Evolutionary conservation across 805 yeast genomes (phyloP), one percentile per base, ranked within the genome.

Genomic region (Scheffersomyces lignosus): DNA sequence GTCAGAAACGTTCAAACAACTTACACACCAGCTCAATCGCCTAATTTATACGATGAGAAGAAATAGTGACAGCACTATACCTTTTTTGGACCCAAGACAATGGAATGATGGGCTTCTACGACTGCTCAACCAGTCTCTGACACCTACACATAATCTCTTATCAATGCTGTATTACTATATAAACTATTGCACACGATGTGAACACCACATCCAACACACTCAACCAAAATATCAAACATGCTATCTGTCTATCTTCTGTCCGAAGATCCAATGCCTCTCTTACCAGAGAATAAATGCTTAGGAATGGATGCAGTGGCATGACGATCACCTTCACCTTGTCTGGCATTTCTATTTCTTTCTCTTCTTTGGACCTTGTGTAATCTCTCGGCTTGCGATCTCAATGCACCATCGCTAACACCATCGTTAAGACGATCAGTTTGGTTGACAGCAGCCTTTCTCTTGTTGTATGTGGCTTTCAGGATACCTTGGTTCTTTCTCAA

Each of bases 281-380:
- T 93, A 70, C 99, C 99, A 54, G 88, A 71, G 73, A 84, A 86
- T 77, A 93, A 75, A 70, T 93, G 99, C 74, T 90, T 91, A 47
- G 97, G 96, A 70, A 87, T 66, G 44, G 87, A 71, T 35, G 86
- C 93, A 37, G 89, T 78, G 40, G 80, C 73, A 63, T 88, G 96
- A 67, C 98, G 83, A 70, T 93, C 99, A 58, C 87, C 85, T 72
- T 93, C 99, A 72, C 98, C 96, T 49, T 81, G 85, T 67, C 95
- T 82, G 29, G 97, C 96, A 57, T 74, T 66, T 73, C 90, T 83
- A 70, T 90, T 87, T 72, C 98, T 81, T 59, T 86, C 95, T 70
- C 96, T 82, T 78, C 96, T 87, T 64, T 87, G 90, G 53, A 87
- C 64, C 73, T 89, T 90, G 58, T 80, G 84, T 68, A 89, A 71